Conservation (phyloP, 768 basidiomycete genomes). For the Chiua virens region DNA sequence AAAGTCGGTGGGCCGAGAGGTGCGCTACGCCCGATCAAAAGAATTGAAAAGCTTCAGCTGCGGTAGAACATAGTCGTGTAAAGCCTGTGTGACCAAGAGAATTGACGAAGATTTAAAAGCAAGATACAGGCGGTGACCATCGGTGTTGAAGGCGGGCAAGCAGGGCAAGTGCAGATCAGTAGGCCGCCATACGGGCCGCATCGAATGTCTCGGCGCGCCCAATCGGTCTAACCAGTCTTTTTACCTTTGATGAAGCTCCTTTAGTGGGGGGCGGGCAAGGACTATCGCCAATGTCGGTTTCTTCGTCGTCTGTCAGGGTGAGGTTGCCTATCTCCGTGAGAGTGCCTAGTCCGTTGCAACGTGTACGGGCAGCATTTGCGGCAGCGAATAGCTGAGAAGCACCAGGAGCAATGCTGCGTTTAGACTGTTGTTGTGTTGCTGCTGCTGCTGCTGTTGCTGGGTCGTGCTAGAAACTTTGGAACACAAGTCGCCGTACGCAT, state of each 20-base stretch:
- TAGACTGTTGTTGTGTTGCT: conserved; percentile 45
- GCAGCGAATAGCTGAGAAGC: conserved; percentile 64
- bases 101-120: conserved; percentile 6
- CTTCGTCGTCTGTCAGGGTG: conserved; percentile 69
- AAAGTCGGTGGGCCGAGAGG: conserved; percentile 9
- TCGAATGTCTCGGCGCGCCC: conserved; percentile 70
- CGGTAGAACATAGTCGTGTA: not conserved
- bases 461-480: conserved; percentile 38
- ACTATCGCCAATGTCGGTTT: conserved; percentile 79
- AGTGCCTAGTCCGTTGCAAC: conserved; percentile 61
- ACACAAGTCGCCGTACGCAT: conserved; percentile 82
- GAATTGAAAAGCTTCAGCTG: not conserved
- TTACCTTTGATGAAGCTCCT: conserved; percentile 52
- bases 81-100: conserved; percentile 9
- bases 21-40: conserved; percentile 9
- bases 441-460: conserved; percentile 41
- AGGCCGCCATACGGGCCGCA: conserved; percentile 51
- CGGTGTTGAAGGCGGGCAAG: conserved; percentile 4
- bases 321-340: conserved; percentile 67
- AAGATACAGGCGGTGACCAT: conserved; percentile 1
- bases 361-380: conserved; percentile 63
- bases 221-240: conserved; percentile 54
- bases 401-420: conserved; percentile 68
- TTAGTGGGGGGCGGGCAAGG: conserved; percentile 84
- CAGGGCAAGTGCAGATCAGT: conserved; percentile 25